Percentiles rank a stretch among this genome's conserved stretches.
phyloP scores from a whole-genome alignment of 768 basidiomycete genomes.

The Boletus huronensis region DNA sequence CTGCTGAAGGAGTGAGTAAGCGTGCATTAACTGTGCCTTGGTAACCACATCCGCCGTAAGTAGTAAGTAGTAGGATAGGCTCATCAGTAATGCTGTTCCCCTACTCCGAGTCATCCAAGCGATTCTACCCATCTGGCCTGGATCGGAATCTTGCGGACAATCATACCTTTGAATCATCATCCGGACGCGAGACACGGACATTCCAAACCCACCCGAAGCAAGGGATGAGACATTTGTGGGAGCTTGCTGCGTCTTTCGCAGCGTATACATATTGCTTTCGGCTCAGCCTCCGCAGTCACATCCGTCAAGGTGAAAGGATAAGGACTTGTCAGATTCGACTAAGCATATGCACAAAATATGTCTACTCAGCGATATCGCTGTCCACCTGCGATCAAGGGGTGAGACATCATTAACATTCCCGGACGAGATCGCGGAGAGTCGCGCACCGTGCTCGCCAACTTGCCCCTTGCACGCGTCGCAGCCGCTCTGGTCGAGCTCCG shows the following conservation, averaged over 20 bases:
- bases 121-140: background rate
- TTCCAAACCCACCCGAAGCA: background rate
- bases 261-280: background rate
- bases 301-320: background rate
- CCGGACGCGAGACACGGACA: background rate
- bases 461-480: slow-evolving; percentile 63
- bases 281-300: background rate
- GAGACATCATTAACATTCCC: background rate
- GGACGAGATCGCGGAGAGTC: background rate
- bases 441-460: slow-evolving; percentile 48
- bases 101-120: background rate
- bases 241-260: background rate
- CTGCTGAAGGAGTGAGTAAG: background rate
- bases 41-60: background rate
- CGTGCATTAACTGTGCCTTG: background rate
- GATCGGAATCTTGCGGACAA: background rate
- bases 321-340: background rate
- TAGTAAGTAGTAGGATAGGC: no score
- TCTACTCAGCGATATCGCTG: slow-evolving; percentile 31
- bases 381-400: slow-evolving; percentile 16
- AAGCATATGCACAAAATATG: background rate
- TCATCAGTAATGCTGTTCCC: no score
- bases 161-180: background rate
- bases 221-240: background rate
- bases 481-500: slow-evolving; percentile 60